Percentiles rank a stretch among this genome's conserved stretches.
Conservation (phyloP, 139 green algal species). For the Chlorella sorokiniana region DNA sequence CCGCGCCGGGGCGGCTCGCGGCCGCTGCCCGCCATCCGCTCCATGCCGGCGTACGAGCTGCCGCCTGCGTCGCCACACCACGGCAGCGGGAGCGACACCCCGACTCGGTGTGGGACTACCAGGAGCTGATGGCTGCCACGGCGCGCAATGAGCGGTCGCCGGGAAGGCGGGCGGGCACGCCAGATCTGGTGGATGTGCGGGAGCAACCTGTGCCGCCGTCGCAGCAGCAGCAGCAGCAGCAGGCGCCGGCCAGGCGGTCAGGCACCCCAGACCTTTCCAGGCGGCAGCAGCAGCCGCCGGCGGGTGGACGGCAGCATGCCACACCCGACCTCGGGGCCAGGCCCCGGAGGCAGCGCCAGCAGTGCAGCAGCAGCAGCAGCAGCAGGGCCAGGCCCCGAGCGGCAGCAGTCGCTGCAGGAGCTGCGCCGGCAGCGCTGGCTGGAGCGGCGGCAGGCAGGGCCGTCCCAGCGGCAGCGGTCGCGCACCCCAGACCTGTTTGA, state of each 20-base stretch:
- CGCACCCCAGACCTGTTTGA: neutral
- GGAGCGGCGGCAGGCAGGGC: neutral
- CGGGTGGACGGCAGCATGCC: too few species aligned
- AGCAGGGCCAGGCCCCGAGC: too few species aligned
- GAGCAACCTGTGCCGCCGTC: neutral
- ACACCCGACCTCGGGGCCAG: too few species aligned
- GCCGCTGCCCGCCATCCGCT: neutral
- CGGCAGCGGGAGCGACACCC: neutral
- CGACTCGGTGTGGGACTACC: neutral
- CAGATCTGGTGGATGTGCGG: neutral
- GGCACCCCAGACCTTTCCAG: too few species aligned
- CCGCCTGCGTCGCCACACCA: neutral
- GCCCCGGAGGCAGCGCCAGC: too few species aligned
- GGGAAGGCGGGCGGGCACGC: neutral
- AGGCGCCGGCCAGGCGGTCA: neutral
- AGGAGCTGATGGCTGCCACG: neutral
- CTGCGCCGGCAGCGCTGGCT: neutral
- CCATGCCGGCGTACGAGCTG: slow-evolving; percentile 2
- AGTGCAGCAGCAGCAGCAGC: neutral
- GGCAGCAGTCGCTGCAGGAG: neutral
- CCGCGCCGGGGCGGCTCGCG: neutral
- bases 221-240: slow-evolving; percentile 1
- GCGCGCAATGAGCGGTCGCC: neutral
- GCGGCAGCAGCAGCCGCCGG: too few species aligned
- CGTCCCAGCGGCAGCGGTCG: neutral